phyloP scores from a whole-genome alignment of 2,329 filamentous ascomycete species.

The Fusarium piperis region DNA sequence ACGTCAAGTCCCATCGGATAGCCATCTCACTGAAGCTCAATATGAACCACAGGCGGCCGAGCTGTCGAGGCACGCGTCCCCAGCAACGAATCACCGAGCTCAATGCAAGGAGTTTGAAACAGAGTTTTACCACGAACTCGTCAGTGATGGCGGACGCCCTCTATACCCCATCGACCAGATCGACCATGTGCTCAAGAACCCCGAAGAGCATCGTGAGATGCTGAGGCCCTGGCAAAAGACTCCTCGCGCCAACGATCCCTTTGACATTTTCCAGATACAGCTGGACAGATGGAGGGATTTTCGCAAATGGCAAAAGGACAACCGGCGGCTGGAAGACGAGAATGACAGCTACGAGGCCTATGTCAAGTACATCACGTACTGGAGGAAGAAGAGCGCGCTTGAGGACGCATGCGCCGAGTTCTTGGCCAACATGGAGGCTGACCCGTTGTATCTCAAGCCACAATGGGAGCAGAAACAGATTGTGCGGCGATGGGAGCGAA shows the following conservation, averaged over 20 bases:
- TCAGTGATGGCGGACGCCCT: constrained; percentile 46
- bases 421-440: too few relatives aligned
- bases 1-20: background rate
- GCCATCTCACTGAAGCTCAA: background rate
- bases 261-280: constrained; percentile 33
- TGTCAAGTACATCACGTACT: too few relatives aligned
- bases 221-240: constrained; percentile 40
- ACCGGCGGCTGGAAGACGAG: constrained; percentile 32
- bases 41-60: background rate
- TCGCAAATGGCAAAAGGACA: constrained; percentile 44
- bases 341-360: constrained; percentile 19
- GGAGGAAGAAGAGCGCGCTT: too few relatives aligned
- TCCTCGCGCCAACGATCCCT: background rate
- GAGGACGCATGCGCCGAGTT: too few relatives aligned
- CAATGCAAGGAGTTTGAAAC: constrained; percentile 18
- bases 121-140: constrained; percentile 41
- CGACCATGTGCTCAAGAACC: constrained; percentile 34
- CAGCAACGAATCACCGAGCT: background rate
- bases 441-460: too few relatives aligned
- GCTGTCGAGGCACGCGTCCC: background rate
- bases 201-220: constrained; percentile 39
- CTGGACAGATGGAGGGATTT: constrained; percentile 44
- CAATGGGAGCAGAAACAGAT: too few relatives aligned
- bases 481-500: too few relatives aligned
- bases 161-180: constrained; percentile 42